These are phyloP conservation scores for Leccinellum luteum DNA, from an alignment of 768 basidiomycete genomes.

Conservation along the genomic window DNA sequence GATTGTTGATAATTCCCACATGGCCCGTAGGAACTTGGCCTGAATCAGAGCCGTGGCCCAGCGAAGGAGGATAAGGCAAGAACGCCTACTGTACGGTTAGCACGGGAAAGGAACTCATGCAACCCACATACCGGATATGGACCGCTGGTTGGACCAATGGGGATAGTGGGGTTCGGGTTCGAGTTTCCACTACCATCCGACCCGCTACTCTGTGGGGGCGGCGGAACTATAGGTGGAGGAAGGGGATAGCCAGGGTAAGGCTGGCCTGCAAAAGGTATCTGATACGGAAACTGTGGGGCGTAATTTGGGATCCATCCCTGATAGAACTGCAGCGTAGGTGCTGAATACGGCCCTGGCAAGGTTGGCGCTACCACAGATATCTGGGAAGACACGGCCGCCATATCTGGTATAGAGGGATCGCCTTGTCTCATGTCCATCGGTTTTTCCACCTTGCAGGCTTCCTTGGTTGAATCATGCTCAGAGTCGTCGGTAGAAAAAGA, in stretches of 20 bases:
- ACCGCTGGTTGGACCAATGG: conserved; percentile 38
- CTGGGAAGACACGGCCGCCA: conserved; percentile 17
- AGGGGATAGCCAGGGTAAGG: conserved; percentile 48
- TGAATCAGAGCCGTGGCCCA: conserved; percentile 29
- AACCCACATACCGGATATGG: conserved; percentile 47
- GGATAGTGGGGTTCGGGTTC: conserved; percentile 24
- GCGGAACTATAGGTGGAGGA: conserved; percentile 18
- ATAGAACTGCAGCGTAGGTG: conserved; percentile 46
- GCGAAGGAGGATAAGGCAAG: conserved; percentile 46
- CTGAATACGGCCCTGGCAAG: conserved; percentile 34
- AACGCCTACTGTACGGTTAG: conserved; percentile 39
- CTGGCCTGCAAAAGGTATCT: conserved; percentile 45
- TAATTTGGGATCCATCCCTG: conserved; percentile 55
- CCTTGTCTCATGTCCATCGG: conserved; percentile 31
- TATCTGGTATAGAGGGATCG: conserved; percentile 7
- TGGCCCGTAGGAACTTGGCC: conserved; percentile 23
- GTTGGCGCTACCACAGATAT: conserved; percentile 24
- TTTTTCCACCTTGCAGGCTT: background rate
- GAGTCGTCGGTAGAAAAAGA: conserved; percentile 1
- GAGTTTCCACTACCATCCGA: conserved; percentile 38
- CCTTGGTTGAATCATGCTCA: conserved; percentile 4
- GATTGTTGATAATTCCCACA: conserved; percentile 15
- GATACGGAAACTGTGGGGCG: conserved; percentile 49
- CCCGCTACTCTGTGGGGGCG: conserved; percentile 33
- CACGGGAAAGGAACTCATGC: background rate